Percentiles rank a stretch among this genome's conserved stretches.
Evolutionary conservation across 345 rosid genomes (phyloP).

Genomic region (Brassica cretica): DNA sequence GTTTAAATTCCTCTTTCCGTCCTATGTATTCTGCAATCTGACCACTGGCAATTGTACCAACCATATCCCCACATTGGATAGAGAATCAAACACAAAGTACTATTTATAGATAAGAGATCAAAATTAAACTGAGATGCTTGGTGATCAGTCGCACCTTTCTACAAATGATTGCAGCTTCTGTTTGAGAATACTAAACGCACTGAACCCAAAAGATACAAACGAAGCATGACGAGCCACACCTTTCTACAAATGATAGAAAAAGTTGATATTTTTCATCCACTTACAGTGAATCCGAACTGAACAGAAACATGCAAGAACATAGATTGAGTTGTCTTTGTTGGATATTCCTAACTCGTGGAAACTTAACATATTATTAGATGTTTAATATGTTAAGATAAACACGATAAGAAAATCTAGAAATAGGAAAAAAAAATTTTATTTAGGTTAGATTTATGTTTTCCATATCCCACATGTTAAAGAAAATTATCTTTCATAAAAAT

Average conservation of each 20-base stretch:
- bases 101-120: constrained; percentile 33
- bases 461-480: too few species aligned
- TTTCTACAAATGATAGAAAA: constrained; percentile 8
- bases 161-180: constrained; percentile 63
- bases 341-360: too few species aligned
- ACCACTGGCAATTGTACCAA: constrained; percentile 97
- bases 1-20: constrained; percentile 61
- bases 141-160: background rate
- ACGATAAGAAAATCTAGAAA: too few species aligned
- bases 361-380: too few species aligned
- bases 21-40: constrained; percentile 92
- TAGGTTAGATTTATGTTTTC: too few species aligned
- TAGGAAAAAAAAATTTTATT: too few species aligned
- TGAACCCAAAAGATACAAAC: constrained; percentile 23
- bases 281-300: constrained; percentile 94
- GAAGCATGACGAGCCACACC: background rate
- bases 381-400: too few species aligned
- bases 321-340: constrained; percentile 71
- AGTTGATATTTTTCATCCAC: constrained; percentile 12
- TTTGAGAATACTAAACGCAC: constrained; percentile 92
- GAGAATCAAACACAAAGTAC: constrained; percentile 85
- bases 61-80: constrained; percentile 98
- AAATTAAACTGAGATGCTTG: constrained; percentile 67
- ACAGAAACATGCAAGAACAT: constrained; percentile 92
- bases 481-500: too few species aligned